A percentile compares a stretch with the other conserved stretches of the same genome.
These are phyloP conservation scores for Erythrobasidium hasegawianum DNA, from an alignment of 1,284 basidiomycete genomes.

Conservation along the genomic window DNA sequence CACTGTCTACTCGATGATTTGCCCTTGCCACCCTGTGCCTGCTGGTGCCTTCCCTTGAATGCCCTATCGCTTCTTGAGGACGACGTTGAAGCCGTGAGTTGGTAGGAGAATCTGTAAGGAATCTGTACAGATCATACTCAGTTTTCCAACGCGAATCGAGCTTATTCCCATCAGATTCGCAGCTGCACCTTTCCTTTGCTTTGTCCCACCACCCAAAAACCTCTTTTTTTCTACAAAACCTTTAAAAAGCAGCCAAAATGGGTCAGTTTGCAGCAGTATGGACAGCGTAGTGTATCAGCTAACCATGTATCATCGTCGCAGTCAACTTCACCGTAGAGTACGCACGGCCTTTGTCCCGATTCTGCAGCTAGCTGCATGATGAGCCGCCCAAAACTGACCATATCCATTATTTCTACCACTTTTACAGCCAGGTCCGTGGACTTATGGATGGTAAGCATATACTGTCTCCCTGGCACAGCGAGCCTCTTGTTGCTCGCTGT, in stretches of 20 bases:
- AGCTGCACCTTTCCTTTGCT: background rate
- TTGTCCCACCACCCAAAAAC: background rate
- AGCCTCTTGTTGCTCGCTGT: no score
- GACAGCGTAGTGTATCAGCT: no score
- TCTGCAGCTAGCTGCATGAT: no score
- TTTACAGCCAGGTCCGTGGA: slow-evolving; percentile 31
- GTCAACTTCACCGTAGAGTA: slow-evolving; percentile 36
- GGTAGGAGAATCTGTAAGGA: no score
- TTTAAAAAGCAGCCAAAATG: slow-evolving; percentile 30
- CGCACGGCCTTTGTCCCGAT: background rate
- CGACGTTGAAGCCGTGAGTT: no score
- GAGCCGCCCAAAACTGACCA: background rate
- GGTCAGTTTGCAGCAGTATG: slow-evolving; percentile 9
- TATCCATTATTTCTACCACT: background rate
- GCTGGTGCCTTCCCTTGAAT: no score
- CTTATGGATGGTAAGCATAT: slow-evolving; percentile 27
- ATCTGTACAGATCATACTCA: no score
- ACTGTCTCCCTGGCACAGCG: no score
- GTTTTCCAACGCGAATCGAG: no score
- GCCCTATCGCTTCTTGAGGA: no score
- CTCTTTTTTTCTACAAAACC: background rate
- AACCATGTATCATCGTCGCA: background rate
- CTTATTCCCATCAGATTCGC: background rate
- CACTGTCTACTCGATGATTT: no score
- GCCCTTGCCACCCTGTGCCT: no score